Evolutionary conservation across 2,329 filamentous ascomycete species (phyloP), one percentile per base, ranked within the genome.

Genomic region (Beauveria asiatica): DNA sequence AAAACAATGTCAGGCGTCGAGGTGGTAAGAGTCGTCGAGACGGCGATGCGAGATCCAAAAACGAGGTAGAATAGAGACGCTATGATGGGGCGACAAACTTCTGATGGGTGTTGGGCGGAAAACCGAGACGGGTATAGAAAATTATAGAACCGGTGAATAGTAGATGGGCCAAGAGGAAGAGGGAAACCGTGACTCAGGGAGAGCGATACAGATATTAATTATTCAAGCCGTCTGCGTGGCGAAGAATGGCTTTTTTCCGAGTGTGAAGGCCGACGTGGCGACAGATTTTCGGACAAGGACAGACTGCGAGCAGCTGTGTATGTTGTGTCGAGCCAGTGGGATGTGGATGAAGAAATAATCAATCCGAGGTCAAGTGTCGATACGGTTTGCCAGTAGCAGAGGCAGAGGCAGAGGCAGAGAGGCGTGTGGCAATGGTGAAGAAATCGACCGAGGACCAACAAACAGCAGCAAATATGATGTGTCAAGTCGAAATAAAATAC

Each of bases 101-200:
- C 39, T 21, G 23, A 23, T 23, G 8, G 30, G n/a, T 33, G 45
- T 48, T 41, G 42, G 10, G 30, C 19, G 13, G 44, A 19, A 23
- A 17, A 2, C 5, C 5, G n/a, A 45, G 48, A 50, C 30, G 44
- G 44, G 25, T 57, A 45, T 57, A 50, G 67, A 62, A 54, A 66
- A 65, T 63, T 67, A 71, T 67, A 71, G 67, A 72, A 68, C 68
- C 69, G 67, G 70, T 68, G 69, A 75, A 58, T n/a, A 51, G 39
- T 74, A 53, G 21, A 42, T 39, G 42, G 44, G 44, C 30, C 41
- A 33, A 19, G 41, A 39, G 11, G 17, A n/a, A 45, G 13, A 8
- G 50, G 51, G 33, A 13, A 21, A 44, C 17, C 17, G 51, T 44
- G 27, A 23, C n/a, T 45, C 39, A 45, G 7, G 17, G 45, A 33